Evolutionary conservation across 1,284 basidiomycete species (phyloP), one percentile per base, ranked within the genome.

Genomic region (Meripilus lineatus): DNA sequence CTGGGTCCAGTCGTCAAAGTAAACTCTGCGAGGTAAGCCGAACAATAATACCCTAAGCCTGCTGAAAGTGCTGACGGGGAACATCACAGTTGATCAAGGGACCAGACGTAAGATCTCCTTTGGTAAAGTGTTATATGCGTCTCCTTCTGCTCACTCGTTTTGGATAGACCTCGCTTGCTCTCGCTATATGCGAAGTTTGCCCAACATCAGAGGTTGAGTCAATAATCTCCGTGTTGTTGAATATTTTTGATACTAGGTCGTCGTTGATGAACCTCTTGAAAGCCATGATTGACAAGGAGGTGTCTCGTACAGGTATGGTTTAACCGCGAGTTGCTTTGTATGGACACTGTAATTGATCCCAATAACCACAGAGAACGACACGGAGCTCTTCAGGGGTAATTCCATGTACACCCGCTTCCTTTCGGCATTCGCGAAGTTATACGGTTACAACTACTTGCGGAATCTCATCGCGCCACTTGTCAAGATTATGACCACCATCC

Each of bases 371-470:
- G 90, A 81, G 39, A 84, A 76, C 55, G 89, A 94, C 54, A 76
- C 83, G 1, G 77, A 79, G 20, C 67, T 96, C 5, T 95, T 95
- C 69, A 75, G 93, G 39, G 76, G 86, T 50, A 95, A 95, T 60
- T 87, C 87, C 2, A 88, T 88, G 6, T 91, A 86, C 53, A 89
- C 87, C 17, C 74, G 89, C 42, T 81, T 96, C 47, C 64, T 95
- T 35, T 91, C 89, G 5, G 79, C 83, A 1, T 94, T 94, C 54
- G 89, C 89, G 2, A 81, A 75, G 56, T 81, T 87, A 22, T 89
- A 93, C 50, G 93, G 92, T 4, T 95, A 94, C 64, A 84, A 85
- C 49, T 95, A 94, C 60, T 70, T 94, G 14, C 75, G 92, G 25
- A 78, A 74, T 40, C 75, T 93, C 22, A 77, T 94, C 39, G 70